Conservation (phyloP, 129 eudicot species). For the Flaveria sonorensis region DNA sequence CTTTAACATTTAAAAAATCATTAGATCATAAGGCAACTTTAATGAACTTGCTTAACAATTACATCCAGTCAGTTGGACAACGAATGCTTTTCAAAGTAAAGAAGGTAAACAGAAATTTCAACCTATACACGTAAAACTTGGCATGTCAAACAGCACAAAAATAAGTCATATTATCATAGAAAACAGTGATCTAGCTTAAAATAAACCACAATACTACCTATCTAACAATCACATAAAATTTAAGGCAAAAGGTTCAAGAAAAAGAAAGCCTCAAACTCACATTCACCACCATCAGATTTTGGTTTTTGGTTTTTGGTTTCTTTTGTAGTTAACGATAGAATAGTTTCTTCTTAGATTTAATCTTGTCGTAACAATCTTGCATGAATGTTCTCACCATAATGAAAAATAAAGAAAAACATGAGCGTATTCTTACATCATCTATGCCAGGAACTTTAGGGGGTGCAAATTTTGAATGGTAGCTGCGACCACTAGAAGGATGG, state of each 20-base stretch:
- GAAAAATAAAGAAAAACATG: conserved; percentile 15
- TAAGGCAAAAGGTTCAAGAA: background rate
- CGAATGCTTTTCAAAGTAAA: background rate
- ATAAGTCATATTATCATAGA: background rate
- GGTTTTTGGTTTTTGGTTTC: background rate
- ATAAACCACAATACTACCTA: background rate
- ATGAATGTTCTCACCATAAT: conserved; percentile 1
- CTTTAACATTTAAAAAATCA: conserved; percentile 39
- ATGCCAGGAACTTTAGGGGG: conserved; percentile 84
- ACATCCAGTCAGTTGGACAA: background rate
- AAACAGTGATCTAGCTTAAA: background rate
- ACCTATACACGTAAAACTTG: background rate
- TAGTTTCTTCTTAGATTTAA: background rate
- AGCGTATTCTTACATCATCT: conserved; percentile 62
- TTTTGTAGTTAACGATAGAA: background rate
- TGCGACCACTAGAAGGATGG: conserved; percentile 91
- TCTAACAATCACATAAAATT: background rate
- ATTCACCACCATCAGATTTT: background rate
- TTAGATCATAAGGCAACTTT: conserved; percentile 12
- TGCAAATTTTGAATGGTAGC: conserved; percentile 86
- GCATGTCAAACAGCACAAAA: conserved; percentile 25
- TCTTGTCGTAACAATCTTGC: background rate
- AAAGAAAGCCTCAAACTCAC: background rate
- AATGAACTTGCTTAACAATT: conserved; percentile 1
- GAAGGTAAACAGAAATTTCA: background rate